Evolutionary conservation across 1,139 yeast species (phyloP), one percentile per base, ranked within the genome.

Genomic region (Wickerhamiella pararugosa): DNA sequence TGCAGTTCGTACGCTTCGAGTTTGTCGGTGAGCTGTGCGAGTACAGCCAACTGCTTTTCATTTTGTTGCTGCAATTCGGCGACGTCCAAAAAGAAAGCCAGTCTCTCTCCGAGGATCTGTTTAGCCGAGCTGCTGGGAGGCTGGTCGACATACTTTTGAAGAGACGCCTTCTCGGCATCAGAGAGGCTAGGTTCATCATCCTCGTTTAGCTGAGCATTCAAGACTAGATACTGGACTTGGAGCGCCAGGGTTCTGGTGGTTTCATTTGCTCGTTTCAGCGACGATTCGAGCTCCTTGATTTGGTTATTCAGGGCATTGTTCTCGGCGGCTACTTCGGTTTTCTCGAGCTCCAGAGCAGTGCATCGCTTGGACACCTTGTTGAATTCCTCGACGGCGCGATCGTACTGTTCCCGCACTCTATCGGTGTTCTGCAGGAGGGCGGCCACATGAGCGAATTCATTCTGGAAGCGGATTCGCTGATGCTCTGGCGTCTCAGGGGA

Each of bases 1-100:
- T 26, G 34, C 6, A 31, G 35, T 8, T 37, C 40, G 26, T 37
- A 37, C 31, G n/a, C 25, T 15, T 37, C 40, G 11, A 34, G 32
- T 21, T 37, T 37, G 26, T n/a, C 27, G 7, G 40, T 25, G 11
- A 37, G 25, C 10, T 28, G 9, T 8, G 31, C 40, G 9, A 37
- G 40, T 1, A 80, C 73, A 33, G 67, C 63, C 29, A 86, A 61
- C 34, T 87, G 66, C 43, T 81, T 80, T 50, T 77, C 75, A 56
- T 90, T 90, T 58, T 76, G 79, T 46, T 70, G 65, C 54, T 83
- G 81, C 43, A 87, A 65, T 43, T 82, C 94, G 26, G 70, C 63
- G 11, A 81, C 70, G 53, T 70, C 71, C 40, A 69, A 70, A 61
- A 87, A 90, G 6, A 75, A 70, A 1, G 84, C 77, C 39, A 90